phyloP scores from a whole-genome alignment of 2,329 filamentous ascomycete species.

The Aspergillus sp. region DNA sequence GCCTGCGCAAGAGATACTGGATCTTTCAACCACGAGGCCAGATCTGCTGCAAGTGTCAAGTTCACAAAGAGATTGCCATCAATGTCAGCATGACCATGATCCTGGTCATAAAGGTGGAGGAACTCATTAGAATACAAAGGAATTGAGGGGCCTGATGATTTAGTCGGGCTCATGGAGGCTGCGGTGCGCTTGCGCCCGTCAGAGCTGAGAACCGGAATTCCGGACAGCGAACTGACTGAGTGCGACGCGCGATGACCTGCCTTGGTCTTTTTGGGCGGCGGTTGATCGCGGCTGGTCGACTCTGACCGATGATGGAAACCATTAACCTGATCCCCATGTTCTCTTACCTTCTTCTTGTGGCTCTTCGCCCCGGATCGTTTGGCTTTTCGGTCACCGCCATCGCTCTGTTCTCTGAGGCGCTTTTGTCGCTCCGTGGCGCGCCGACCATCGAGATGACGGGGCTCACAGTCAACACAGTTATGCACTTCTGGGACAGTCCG shows the following conservation, averaged over 20 bases:
- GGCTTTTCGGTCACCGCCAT: constrained; percentile 66
- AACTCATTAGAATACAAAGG: constrained; percentile 75
- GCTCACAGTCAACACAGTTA: constrained; percentile 85
- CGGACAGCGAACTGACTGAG: constrained; percentile 69
- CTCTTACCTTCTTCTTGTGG: constrained; percentile 85
- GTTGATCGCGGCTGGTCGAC: constrained; percentile 49
- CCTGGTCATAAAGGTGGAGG: constrained; percentile 68
- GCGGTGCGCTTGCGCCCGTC: constrained; percentile 61
- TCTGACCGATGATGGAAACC: constrained; percentile 64
- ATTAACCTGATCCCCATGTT: constrained; percentile 40
- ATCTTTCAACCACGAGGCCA: constrained; percentile 78
- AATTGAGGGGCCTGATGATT: constrained; percentile 59
- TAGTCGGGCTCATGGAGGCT: constrained; percentile 72
- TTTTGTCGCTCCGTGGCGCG: constrained; percentile 73
- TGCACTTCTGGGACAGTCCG: constrained; percentile 74
- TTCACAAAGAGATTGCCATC: constrained; percentile 77
- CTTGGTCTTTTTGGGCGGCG: constrained; percentile 76
- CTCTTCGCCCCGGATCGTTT: constrained; percentile 76
- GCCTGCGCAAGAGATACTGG: constrained; percentile 67
- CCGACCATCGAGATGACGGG: constrained; percentile 70
- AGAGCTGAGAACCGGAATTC: constrained; percentile 65
- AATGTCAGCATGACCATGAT: constrained; percentile 56
- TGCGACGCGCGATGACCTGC: constrained; percentile 76
- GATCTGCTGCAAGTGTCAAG: constrained; percentile 70
- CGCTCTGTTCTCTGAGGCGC: constrained; percentile 59